These are phyloP conservation scores for Actinomucor elegans DNA, from an alignment of 371 early-diverging fungal species.

Conservation along the genomic window DNA sequence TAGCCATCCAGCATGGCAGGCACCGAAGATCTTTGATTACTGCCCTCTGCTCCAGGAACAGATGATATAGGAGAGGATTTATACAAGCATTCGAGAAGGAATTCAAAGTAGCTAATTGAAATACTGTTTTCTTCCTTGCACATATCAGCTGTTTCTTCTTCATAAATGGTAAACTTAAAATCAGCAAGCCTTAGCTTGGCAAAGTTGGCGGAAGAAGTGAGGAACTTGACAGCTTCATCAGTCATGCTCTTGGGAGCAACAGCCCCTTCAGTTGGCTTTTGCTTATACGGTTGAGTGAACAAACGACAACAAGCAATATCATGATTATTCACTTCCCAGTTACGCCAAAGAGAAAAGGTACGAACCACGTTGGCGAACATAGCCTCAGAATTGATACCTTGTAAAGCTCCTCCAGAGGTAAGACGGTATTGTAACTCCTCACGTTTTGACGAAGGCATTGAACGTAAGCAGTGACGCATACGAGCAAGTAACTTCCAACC, in stretches of 20 bases:
- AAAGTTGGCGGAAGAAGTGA: conserved; percentile 37
- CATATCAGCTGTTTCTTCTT: conserved; percentile 36
- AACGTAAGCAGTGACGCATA: conserved; percentile 64
- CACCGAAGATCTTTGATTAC: conserved; percentile 8
- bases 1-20: conserved; percentile 39
- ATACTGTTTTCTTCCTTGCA: conserved; percentile 44
- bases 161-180: conserved; percentile 47
- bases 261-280: conserved; percentile 2
- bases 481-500: conserved; percentile 81
- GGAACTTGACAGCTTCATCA: conserved; percentile 30
- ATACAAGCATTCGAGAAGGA: conserved; percentile 35
- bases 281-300: conserved; percentile 54
- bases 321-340: conserved; percentile 61
- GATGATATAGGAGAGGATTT: conserved; percentile 26
- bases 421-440: conserved; percentile 49
- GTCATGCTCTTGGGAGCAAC: conserved; percentile 7
- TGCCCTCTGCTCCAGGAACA: background rate
- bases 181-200: conserved; percentile 30
- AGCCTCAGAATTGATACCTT: conserved; percentile 33
- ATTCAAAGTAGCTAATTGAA: conserved; percentile 24
- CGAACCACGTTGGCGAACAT: conserved; percentile 54
- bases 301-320: conserved; percentile 51
- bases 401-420: conserved; percentile 40
- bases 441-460: conserved; percentile 37
- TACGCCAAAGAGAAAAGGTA: conserved; percentile 64